Conservation (phyloP, 495 filamentous ascomycete species). For the Penicillium nucicola region DNA sequence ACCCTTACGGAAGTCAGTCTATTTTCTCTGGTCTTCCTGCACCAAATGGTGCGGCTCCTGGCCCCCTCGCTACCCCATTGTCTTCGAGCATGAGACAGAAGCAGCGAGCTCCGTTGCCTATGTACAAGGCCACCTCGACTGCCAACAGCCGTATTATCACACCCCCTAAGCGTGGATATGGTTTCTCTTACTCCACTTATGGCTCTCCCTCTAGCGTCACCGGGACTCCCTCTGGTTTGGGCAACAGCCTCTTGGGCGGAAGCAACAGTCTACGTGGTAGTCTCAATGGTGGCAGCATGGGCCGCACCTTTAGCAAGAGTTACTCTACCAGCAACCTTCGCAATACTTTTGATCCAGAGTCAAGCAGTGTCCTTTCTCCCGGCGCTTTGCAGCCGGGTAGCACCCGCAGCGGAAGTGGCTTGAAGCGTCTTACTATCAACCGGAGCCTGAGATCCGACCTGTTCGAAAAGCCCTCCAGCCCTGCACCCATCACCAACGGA, state of each 20-base stretch:
- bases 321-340: constrained; percentile 66
- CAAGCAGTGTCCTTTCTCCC: constrained; percentile 81
- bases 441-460: constrained; percentile 76
- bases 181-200: constrained; percentile 87
- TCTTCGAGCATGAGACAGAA: constrained; percentile 66
- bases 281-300: constrained; percentile 55
- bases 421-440: constrained; percentile 90
- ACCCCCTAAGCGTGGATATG: constrained; percentile 77
- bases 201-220: constrained; percentile 72
- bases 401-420: constrained; percentile 57
- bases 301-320: constrained; percentile 59
- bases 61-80: constrained; percentile 86
- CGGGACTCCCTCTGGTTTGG: constrained; percentile 65
- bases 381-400: constrained; percentile 76
- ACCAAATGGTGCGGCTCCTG: constrained; percentile 62
- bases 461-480: constrained; percentile 49
- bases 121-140: constrained; percentile 83
- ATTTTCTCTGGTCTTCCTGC: constrained; percentile 70
- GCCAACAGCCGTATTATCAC: constrained; percentile 75
- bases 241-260: constrained; percentile 58
- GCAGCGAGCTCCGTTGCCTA: constrained; percentile 73
- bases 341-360: constrained; percentile 57
- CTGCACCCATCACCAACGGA: constrained; percentile 49
- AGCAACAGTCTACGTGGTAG: constrained; percentile 33
- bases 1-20: constrained; percentile 79